These are phyloP conservation scores for Geotrichum ghanense DNA, from an alignment of 805 yeast genomes.

Conservation along the genomic window DNA sequence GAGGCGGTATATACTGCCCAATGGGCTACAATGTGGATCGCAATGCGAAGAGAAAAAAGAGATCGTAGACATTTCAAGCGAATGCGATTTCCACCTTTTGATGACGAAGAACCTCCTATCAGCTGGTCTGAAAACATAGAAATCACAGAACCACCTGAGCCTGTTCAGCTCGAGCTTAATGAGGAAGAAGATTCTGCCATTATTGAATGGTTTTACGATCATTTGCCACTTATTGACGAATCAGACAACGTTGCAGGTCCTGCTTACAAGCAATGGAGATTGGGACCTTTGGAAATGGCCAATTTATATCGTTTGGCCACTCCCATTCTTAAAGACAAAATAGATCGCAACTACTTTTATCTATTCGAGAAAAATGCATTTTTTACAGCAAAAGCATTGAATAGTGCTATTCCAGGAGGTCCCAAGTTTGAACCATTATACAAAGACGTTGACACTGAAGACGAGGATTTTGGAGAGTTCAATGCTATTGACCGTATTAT, in stretches of 20 bases:
- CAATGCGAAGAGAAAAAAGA: slow-evolving; percentile 89
- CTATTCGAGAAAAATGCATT: slow-evolving; percentile 72
- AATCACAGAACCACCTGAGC: slow-evolving; percentile 59
- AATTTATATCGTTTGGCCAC: slow-evolving; percentile 53
- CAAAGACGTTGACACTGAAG: slow-evolving; percentile 50
- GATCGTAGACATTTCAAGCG: slow-evolving; percentile 84
- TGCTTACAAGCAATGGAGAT: slow-evolving; percentile 62
- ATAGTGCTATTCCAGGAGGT: slow-evolving; percentile 85
- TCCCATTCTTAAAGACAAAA: slow-evolving; percentile 54
- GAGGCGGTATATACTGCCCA: slow-evolving; percentile 88
- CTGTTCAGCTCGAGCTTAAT: slow-evolving; percentile 57
- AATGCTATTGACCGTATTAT: slow-evolving; percentile 81
- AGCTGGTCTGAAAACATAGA: slow-evolving; percentile 73
- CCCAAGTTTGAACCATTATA: slow-evolving; percentile 87
- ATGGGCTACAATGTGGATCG: slow-evolving; percentile 89
- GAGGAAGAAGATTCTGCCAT: slow-evolving; percentile 49
- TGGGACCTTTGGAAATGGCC: slow-evolving; percentile 51
- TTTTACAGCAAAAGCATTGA: slow-evolving; percentile 83
- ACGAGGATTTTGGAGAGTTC: slow-evolving; percentile 81
- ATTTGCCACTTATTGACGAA: slow-evolving; percentile 57
- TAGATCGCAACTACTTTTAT: slow-evolving; percentile 50
- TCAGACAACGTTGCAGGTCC: slow-evolving; percentile 53
- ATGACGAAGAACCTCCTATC: slow-evolving; percentile 92
- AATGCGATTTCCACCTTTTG: slow-evolving; percentile 91
- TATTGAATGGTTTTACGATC: slow-evolving; percentile 72